phyloP scores from a whole-genome alignment of 352 stramenopile genomes.

The Aphanomyces astaci region DNA sequence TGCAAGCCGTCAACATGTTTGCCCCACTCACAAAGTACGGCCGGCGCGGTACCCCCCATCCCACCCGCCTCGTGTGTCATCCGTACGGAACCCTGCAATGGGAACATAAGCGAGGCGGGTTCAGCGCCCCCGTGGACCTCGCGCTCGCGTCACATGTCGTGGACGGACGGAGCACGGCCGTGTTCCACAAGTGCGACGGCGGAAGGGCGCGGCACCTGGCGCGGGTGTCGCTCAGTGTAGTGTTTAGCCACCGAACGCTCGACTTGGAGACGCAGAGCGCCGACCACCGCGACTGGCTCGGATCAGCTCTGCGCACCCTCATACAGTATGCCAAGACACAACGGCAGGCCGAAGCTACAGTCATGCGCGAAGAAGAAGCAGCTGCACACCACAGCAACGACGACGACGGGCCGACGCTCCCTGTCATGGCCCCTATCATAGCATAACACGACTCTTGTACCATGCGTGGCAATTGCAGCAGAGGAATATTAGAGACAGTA shows the following conservation, averaged over 20 bases:
- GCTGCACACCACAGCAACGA: background rate
- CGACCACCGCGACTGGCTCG: conserved; percentile 74
- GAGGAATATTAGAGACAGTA: too few species aligned
- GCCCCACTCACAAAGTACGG: conserved; percentile 74
- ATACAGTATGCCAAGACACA: conserved; percentile 65
- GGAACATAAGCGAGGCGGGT: conserved; percentile 73
- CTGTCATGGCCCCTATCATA: background rate
- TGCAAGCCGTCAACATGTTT: conserved; percentile 85
- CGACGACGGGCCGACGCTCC: background rate
- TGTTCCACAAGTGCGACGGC: conserved; percentile 71
- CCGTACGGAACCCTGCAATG: conserved; percentile 73
- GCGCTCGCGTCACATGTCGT: conserved; percentile 60
- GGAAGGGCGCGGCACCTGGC: too few species aligned
- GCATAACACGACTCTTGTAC: background rate
- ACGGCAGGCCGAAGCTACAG: conserved; percentile 40
- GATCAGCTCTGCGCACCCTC: conserved; percentile 65
- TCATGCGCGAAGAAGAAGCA: background rate
- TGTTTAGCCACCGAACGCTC: conserved; percentile 66
- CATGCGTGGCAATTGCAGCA: too few species aligned
- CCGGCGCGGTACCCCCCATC: conserved; percentile 54
- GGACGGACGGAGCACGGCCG: conserved; percentile 55
- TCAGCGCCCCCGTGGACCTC: conserved; percentile 65
- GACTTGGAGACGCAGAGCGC: conserved; percentile 69
- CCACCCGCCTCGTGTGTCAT: conserved; percentile 72
- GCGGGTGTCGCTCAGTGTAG: conserved; percentile 52